phyloP scores from a whole-genome alignment of 202 grass and related monocot genomes.

The Alloteropsis angusta region DNA sequence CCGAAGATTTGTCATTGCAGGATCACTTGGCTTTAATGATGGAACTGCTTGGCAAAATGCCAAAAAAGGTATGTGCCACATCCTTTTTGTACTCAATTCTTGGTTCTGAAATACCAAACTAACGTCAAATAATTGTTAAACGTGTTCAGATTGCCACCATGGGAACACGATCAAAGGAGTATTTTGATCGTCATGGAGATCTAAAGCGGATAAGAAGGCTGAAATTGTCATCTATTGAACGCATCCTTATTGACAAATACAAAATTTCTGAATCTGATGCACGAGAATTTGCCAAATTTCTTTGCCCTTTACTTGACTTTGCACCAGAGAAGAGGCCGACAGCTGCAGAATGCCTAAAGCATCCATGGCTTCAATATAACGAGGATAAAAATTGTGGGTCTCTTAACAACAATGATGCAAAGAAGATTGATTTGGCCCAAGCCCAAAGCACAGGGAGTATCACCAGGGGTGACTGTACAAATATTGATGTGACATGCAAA shows the following conservation, averaged over 20 bases:
- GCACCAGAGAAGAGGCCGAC: conserved; percentile 79
- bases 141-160: conserved; percentile 65
- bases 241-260: conserved; percentile 69
- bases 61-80: conserved; percentile 55
- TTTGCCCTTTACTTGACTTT: conserved; percentile 81
- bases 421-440: background rate
- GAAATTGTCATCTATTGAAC: conserved; percentile 63
- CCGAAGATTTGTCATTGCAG: conserved; percentile 32
- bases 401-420: background rate
- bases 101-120: conserved; percentile 12
- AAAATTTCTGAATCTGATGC: conserved; percentile 60
- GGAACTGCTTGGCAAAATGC: conserved; percentile 89
- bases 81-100: conserved; percentile 11
- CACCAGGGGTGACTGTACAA: conserved; percentile 1
- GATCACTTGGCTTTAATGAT: conserved; percentile 99
- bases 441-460: background rate
- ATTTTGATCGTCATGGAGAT: conserved; percentile 92
- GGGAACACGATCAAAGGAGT: conserved; percentile 78
- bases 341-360: conserved; percentile 62
- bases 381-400: conserved; percentile 17
- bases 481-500: conserved; percentile 6
- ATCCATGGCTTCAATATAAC: conserved; percentile 66
- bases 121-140: conserved; percentile 20
- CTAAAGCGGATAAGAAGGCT: conserved; percentile 81
- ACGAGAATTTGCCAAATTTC: conserved; percentile 57